Evolutionary conservation across 495 filamentous ascomycete genomes (phyloP).

Genomic region (Chaetomidium leptoderma): DNA sequence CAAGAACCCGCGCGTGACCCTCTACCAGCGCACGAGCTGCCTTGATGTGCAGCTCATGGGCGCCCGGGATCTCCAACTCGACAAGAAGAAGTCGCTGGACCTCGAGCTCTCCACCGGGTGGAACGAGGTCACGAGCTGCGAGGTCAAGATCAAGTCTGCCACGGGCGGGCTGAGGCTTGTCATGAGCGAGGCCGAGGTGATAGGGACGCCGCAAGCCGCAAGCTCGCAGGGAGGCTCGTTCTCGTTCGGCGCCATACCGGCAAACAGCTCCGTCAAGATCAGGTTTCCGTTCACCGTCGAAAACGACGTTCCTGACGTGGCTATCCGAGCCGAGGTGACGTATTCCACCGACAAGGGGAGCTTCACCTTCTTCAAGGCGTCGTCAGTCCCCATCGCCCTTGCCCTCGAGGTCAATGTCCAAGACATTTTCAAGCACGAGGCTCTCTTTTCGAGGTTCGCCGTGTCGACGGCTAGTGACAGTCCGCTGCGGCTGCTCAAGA

Average conservation of each 20-base stretch:
- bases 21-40: constrained; percentile 47
- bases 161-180: constrained; percentile 84
- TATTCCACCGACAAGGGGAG: constrained; percentile 71
- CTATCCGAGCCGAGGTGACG: constrained; percentile 67
- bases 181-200: constrained; percentile 61
- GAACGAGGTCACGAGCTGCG: constrained; percentile 66
- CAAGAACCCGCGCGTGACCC: constrained; percentile 40
- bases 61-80: constrained; percentile 64
- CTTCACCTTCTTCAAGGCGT: constrained; percentile 65
- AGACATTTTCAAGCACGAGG: constrained; percentile 81
- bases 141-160: constrained; percentile 70
- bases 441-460: constrained; percentile 84
- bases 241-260: constrained; percentile 53
- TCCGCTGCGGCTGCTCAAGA: constrained; percentile 69
- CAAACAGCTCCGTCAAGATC: constrained; percentile 50
- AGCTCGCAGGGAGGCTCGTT: constrained; percentile 64
- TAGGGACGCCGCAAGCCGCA: constrained; percentile 53
- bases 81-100: constrained; percentile 69
- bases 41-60: constrained; percentile 45
- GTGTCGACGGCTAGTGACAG: constrained; percentile 70
- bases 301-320: constrained; percentile 64
- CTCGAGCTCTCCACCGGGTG: constrained; percentile 69
- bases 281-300: constrained; percentile 83
- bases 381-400: constrained; percentile 62
- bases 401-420: constrained; percentile 94